Evolutionary conservation across 2,329 filamentous ascomycete species (phyloP), one percentile per base, ranked within the genome.

Genomic region (Pseudodiploospora longispora): DNA sequence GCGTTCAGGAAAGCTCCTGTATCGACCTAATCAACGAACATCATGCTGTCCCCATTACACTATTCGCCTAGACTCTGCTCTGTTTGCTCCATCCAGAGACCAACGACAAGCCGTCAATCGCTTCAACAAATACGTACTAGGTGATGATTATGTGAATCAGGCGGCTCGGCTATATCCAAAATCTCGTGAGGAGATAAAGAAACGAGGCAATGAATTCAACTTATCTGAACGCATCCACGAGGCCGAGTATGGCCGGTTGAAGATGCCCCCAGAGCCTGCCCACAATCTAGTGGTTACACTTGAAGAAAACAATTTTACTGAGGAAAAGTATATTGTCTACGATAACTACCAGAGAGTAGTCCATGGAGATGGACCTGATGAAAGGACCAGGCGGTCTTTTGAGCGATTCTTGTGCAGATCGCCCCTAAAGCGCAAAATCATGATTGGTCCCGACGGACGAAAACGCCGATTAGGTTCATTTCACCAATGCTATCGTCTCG

Each of bases 41-140:
- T 86, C 88, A 49, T 98, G 93, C 58, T 98, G 93, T 62, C 89
- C 90, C 37, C 89, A 96, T 59, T 97, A 91, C 61, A 89, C 85
- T 1, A 82, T 93, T 43, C 80, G 85, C 38, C 70, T 90, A 19
- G 83, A 87, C 55, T 78, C 80, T 27, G 62, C 69, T 38, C 66
- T 72, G 34, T 86, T 85, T 64, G 80, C 76, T 52, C 71, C 85
- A 5, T 75, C 78, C 29, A 80, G 78, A 59, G 82, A 87, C 55
- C 87, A 93, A 56, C 74, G 87, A 33, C 83, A 89, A 58, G 74
- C 83, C 1, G 63, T 88, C 52, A 88, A 91, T 61, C 77, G 83
- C 36, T 91, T 90, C 72, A 86, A 87, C 58, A 78, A 71, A 49
- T 76, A 77, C 62, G 71, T 91, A 33, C 67, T 84, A 27, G 87